phyloP scores from a whole-genome alignment of 2,329 filamentous ascomycete species.

The Colletotrichum lupini region DNA sequence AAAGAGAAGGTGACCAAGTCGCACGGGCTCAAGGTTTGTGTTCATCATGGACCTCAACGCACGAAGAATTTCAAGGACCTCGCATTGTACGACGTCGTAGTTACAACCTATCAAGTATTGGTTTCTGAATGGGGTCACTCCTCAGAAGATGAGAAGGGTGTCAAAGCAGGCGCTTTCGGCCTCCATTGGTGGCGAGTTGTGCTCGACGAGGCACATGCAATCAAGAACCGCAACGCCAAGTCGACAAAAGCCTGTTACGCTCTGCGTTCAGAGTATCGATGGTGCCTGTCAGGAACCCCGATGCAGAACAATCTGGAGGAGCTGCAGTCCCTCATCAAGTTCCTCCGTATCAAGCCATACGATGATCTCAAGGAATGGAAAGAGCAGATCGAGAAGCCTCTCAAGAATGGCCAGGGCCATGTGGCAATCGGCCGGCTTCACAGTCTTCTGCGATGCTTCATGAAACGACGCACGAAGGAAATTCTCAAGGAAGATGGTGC shows the following conservation, averaged over 20 bases:
- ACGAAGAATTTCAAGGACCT: conserved; percentile 83
- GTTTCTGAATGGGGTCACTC: conserved; percentile 87
- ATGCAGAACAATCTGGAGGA: conserved; percentile 99
- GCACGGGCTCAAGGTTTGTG: conserved; percentile 81
- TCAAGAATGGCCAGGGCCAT: conserved; percentile 90
- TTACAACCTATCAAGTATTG: conserved; percentile 96
- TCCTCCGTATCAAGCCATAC: conserved; percentile 91
- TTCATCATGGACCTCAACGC: conserved; percentile 90
- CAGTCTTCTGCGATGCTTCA: conserved; percentile 88
- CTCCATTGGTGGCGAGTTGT: conserved; percentile 96
- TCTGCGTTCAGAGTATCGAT: conserved; percentile 86
- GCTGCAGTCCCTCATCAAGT: conserved; percentile 91
- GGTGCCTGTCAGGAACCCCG: conserved; percentile 95
- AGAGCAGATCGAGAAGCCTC: conserved; percentile 86
- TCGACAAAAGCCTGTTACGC: conserved; percentile 92
- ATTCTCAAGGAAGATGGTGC: conserved; percentile 91
- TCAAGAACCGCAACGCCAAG: conserved; percentile 98
- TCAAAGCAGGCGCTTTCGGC: conserved; percentile 87
- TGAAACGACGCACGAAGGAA: conserved; percentile 98
- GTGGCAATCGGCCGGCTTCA: conserved; percentile 90
- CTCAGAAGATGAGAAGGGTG: conserved; percentile 67
- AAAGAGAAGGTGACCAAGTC: conserved; percentile 79
- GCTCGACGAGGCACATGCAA: conserved; percentile 95
- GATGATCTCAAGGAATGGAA: conserved; percentile 90
- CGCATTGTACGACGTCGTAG: conserved; percentile 90